Percentiles rank a stretch among this genome's conserved stretches.
Conservation (phyloP, 805 yeast species). For the Yamadazyma takamatsuzukensis region DNA sequence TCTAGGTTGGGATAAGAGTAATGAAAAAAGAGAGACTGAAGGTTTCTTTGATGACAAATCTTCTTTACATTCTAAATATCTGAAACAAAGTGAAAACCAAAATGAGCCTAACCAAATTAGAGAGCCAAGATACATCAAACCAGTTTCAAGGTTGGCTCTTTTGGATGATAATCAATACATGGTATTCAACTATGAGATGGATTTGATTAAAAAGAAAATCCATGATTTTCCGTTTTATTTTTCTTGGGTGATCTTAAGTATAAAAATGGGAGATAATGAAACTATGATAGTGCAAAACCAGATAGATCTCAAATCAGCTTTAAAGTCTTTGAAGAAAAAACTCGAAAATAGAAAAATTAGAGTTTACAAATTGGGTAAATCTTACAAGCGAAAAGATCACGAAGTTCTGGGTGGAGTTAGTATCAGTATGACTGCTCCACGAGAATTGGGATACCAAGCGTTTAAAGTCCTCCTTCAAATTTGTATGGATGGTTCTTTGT, state of each 20-base stretch:
- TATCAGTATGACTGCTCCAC: conserved; percentile 15
- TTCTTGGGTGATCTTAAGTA: conserved; percentile 17
- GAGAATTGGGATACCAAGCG: conserved; percentile 7
- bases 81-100: not conserved
- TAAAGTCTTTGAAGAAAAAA: conserved; percentile 1
- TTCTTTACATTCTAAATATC: too few species aligned
- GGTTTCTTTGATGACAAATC: not conserved
- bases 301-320: conserved; percentile 8
- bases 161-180: conserved; percentile 10
- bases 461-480: conserved; percentile 9
- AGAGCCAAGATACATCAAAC: conserved; percentile 8
- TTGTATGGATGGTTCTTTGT: conserved; percentile 8
- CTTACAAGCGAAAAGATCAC: conserved; percentile 13
- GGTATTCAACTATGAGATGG: conserved; percentile 11
- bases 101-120: not conserved
- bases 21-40: not conserved
- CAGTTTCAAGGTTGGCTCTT: conserved; percentile 16
- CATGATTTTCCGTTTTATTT: conserved; percentile 15
- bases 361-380: conserved; percentile 13
- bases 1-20: conserved; percentile 8
- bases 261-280: conserved; percentile 1
- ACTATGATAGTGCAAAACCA: conserved; percentile 11
- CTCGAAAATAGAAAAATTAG: conserved; percentile 9
- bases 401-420: conserved; percentile 13
- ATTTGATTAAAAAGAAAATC: conserved; percentile 6